These are phyloP conservation scores for Geotrichum europaeum DNA, from an alignment of 1,139 yeast species.

Conservation along the genomic window DNA sequence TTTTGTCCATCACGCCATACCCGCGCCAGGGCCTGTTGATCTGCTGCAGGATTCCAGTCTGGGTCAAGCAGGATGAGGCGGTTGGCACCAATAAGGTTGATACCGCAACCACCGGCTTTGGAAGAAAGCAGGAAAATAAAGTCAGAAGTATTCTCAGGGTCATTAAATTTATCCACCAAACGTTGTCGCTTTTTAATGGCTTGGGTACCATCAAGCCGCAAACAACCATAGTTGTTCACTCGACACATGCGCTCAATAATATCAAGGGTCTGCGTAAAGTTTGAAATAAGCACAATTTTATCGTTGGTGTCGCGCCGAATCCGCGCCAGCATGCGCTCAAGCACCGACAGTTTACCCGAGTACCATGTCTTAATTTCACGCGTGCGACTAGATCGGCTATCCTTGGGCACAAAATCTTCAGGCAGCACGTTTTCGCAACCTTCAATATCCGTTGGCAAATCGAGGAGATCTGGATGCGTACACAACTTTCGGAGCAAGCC, in stretches of 20 bases:
- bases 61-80: slow-evolving; percentile 86
- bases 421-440: slow-evolving; percentile 67
- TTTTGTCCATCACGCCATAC: slow-evolving; percentile 99
- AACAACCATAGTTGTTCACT: slow-evolving; percentile 61
- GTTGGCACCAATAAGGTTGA: slow-evolving; percentile 93
- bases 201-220: slow-evolving; percentile 90
- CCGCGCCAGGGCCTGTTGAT: slow-evolving; percentile 95
- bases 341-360: slow-evolving; percentile 53
- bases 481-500: slow-evolving; percentile 83
- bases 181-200: slow-evolving; percentile 88
- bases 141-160: slow-evolving; percentile 74
- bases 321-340: slow-evolving; percentile 66
- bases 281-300: slow-evolving; percentile 88
- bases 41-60: slow-evolving; percentile 99
- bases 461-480: slow-evolving; percentile 83
- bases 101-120: slow-evolving; percentile 99
- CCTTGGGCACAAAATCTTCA: slow-evolving; percentile 53
- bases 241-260: slow-evolving; percentile 84
- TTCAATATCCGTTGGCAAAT: slow-evolving; percentile 68
- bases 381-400: slow-evolving; percentile 46
- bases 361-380: slow-evolving; percentile 57
- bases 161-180: slow-evolving; percentile 83
- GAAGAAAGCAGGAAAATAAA: slow-evolving; percentile 85
- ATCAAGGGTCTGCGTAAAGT: slow-evolving; percentile 90
- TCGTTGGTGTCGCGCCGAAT: slow-evolving; percentile 80